phyloP scores from a whole-genome alignment of 2,329 filamentous ascomycete genomes.

The Neonectria neomacrospora region DNA sequence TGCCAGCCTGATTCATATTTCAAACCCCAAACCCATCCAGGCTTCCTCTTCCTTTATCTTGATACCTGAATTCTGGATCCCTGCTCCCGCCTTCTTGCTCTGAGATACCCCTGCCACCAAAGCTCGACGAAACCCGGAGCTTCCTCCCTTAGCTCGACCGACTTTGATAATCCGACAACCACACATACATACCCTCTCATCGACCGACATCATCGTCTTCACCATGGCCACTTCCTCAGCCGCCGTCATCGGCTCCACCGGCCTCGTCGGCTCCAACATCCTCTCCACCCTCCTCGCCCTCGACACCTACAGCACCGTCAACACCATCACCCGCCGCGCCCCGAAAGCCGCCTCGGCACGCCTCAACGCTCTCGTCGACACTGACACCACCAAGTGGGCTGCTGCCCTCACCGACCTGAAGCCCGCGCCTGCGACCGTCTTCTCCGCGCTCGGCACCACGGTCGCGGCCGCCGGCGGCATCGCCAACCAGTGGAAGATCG shows the following conservation, averaged over 20 bases:
- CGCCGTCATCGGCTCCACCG: slow-evolving; percentile 72
- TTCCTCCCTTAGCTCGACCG: not conserved
- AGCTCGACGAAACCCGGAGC: not conserved
- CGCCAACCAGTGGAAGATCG: slow-evolving; percentile 85
- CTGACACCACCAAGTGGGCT: slow-evolving; percentile 77
- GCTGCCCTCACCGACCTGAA: slow-evolving; percentile 64
- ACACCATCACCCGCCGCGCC: slow-evolving; percentile 74
- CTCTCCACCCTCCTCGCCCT: slow-evolving; percentile 71
- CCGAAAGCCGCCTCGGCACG: slow-evolving; percentile 68
- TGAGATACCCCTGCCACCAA: not conserved
- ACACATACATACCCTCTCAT: not conserved
- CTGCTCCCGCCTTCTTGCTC: not conserved
- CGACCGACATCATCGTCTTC: slow-evolving; percentile 6
- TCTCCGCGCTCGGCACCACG: slow-evolving; percentile 85
- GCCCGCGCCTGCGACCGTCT: slow-evolving; percentile 71
- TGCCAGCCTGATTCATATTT: not conserved
- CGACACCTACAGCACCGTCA: slow-evolving; percentile 63
- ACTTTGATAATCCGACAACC: not conserved
- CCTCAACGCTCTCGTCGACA: slow-evolving; percentile 69
- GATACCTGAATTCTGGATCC: not conserved
- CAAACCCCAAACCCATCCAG: not conserved
- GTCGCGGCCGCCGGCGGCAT: slow-evolving; percentile 78
- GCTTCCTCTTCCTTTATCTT: not conserved
- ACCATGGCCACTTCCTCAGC: slow-evolving; percentile 54
- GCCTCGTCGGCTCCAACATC: slow-evolving; percentile 78